phyloP scores from a whole-genome alignment of 2,329 filamentous ascomycete species.

The Aspergillus pseudotamarii region DNA sequence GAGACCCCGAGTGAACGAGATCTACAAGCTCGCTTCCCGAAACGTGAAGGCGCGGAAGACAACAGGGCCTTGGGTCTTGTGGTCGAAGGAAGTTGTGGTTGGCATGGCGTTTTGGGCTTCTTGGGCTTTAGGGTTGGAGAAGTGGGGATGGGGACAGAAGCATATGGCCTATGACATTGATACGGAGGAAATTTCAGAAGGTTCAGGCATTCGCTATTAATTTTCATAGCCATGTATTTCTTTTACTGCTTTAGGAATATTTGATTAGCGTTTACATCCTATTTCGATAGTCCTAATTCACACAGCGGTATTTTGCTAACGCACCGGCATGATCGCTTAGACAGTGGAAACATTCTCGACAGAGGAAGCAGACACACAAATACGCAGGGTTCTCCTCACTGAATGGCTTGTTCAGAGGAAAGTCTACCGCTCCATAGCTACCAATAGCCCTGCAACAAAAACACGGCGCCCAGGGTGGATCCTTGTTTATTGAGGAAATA shows the following conservation, averaged over 20 bases:
- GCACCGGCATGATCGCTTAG: neutral
- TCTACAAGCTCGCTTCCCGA: constrained; percentile 25
- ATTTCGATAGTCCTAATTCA: neutral
- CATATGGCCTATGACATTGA: constrained; percentile 37
- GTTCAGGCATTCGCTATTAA: neutral
- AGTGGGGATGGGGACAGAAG: constrained; percentile 24
- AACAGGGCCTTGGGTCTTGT: constrained; percentile 27
- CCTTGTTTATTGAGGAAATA: neutral
- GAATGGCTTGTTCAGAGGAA: neutral
- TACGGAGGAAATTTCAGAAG: constrained; percentile 4
- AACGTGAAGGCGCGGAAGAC: constrained; percentile 30
- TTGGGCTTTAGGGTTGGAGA: constrained; percentile 24
- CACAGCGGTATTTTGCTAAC: neutral
- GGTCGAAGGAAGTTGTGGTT: constrained; percentile 29
- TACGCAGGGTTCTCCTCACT: neutral
- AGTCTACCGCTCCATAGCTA: neutral
- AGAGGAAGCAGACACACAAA: neutral
- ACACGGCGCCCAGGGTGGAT: neutral
- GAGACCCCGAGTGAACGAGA: constrained; percentile 30
- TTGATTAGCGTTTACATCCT: neutral
- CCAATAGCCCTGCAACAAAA: neutral
- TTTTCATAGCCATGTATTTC: neutral
- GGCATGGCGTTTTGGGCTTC: constrained; percentile 19
- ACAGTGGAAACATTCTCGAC: no score
- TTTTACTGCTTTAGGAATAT: neutral